These are phyloP conservation scores for Thuidium tamariscinum DNA, from an alignment of 225 moss, liverwort and hornwort genomes.

Conservation along the genomic window DNA sequence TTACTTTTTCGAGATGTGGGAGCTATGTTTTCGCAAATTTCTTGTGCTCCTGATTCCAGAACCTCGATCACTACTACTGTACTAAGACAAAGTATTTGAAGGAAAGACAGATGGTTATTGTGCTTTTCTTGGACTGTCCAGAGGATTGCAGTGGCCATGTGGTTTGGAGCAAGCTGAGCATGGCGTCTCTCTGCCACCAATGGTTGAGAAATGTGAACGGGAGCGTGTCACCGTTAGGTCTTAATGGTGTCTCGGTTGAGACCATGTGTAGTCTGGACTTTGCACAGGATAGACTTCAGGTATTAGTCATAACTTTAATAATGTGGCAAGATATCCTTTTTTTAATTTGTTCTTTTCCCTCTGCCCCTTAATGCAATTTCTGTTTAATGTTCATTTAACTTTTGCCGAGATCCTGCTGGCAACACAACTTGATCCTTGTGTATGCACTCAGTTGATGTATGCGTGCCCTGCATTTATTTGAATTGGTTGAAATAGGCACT, in stretches of 20 bases:
- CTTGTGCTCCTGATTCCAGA: background rate
- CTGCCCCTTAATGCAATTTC: background rate
- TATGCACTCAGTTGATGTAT: background rate
- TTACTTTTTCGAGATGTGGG: background rate
- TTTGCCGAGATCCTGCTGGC: background rate
- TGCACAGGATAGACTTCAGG: conserved; percentile 67
- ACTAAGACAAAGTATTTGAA: background rate
- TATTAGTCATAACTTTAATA: conserved; percentile 3
- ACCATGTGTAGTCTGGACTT: conserved; percentile 55
- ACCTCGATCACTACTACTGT: background rate
- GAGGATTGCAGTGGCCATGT: conserved; percentile 76
- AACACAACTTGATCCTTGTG: background rate
- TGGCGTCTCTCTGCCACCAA: conserved; percentile 70
- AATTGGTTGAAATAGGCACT: background rate
- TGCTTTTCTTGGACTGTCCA: conserved; percentile 29
- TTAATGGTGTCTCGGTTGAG: conserved; percentile 53
- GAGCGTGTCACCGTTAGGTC: conserved; percentile 25
- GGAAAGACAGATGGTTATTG: background rate
- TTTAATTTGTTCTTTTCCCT: background rate
- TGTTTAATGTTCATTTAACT: background rate
- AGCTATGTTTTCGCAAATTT: background rate
- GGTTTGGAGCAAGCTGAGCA: conserved; percentile 78
- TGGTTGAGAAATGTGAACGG: conserved; percentile 67
- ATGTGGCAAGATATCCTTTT: background rate
- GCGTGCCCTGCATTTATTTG: background rate